These are phyloP conservation scores for Xylaria nigripes DNA, from an alignment of 495 filamentous ascomycete species.

Conservation along the genomic window DNA sequence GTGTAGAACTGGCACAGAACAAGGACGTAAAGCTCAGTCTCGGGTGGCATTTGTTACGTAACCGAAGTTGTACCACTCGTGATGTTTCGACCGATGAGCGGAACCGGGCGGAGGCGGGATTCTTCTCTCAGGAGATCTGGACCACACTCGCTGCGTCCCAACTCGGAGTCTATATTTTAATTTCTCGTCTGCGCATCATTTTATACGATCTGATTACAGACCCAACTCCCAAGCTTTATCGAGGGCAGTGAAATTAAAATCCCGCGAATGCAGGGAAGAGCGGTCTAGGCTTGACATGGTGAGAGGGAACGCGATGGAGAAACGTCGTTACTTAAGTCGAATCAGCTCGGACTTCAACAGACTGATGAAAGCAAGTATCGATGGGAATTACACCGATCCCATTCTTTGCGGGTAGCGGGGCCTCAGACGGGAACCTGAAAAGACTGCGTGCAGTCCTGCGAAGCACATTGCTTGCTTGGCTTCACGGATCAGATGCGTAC, in stretches of 20 bases:
- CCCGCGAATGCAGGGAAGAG: constrained; percentile 12
- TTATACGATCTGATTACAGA: constrained; percentile 24
- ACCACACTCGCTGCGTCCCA: background rate
- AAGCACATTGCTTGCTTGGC: constrained; percentile 15
- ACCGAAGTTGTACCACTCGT: constrained; percentile 27
- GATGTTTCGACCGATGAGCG: constrained; percentile 19
- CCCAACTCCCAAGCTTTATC: constrained; percentile 25
- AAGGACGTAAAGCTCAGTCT: constrained; percentile 52
- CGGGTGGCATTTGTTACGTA: constrained; percentile 66
- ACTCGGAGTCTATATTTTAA: constrained; percentile 9
- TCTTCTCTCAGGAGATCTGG: constrained; percentile 41
- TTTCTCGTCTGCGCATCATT: constrained; percentile 21
- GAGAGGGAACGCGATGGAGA: constrained; percentile 27
- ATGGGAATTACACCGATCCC: constrained; percentile 24
- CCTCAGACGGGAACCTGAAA: constrained; percentile 4
- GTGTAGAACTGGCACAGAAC: constrained; percentile 49
- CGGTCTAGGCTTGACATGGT: constrained; percentile 20
- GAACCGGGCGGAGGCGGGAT: constrained; percentile 32
- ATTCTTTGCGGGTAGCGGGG: constrained; percentile 12
- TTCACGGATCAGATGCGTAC: constrained; percentile 27
- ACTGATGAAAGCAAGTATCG: constrained; percentile 17
- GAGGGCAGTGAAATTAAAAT: constrained; percentile 20
- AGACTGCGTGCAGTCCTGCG: constrained; percentile 31
- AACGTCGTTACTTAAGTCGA: constrained; percentile 35
- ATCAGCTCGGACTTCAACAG: constrained; percentile 19